Conservation (phyloP, 192 early-diverging fungal species). For the Coemansia sp. region DNA sequence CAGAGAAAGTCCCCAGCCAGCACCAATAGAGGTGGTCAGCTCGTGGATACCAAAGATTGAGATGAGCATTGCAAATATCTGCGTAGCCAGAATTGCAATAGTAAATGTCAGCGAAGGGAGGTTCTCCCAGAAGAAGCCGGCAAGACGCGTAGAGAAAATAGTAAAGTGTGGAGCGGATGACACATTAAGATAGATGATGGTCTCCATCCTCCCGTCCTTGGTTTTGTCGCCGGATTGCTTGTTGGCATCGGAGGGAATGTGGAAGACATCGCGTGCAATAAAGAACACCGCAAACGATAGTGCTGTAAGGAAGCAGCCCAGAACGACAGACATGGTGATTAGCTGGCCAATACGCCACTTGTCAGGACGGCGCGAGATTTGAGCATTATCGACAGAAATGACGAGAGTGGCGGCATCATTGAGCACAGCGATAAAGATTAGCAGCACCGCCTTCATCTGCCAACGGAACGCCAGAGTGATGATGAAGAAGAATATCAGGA, state of each 20-base stretch:
- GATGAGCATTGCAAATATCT: constrained; percentile 85
- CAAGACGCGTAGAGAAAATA: constrained; percentile 88
- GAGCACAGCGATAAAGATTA: constrained; percentile 88
- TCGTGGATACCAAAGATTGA: constrained; percentile 68
- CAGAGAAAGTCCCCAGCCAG: constrained; percentile 69
- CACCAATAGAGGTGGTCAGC: constrained; percentile 62
- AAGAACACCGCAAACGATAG: constrained; percentile 86
- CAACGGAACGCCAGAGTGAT: constrained; percentile 79
- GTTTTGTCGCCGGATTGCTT: constrained; percentile 47
- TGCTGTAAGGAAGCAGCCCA: constrained; percentile 70
- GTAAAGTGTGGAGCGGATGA: constrained; percentile 91
- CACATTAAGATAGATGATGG: constrained; percentile 93
- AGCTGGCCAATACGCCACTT: constrained; percentile 96
- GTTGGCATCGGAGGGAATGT: constrained; percentile 49
- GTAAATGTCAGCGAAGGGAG: constrained; percentile 78
- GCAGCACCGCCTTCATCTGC: constrained; percentile 72
- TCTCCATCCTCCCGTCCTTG: constrained; percentile 59
- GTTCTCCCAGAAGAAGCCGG: constrained; percentile 86
- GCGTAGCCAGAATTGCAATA: constrained; percentile 79
- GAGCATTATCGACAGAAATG: constrained; percentile 90
- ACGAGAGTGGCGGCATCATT: constrained; percentile 92
- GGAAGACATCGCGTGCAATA: constrained; percentile 63
- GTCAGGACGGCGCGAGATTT: constrained; percentile 85
- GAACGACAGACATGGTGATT: constrained; percentile 72
- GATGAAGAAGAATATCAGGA: constrained; percentile 94